phyloP scores from a whole-genome alignment of 176 grass and related monocot species.

The Olyra latifolia region DNA sequence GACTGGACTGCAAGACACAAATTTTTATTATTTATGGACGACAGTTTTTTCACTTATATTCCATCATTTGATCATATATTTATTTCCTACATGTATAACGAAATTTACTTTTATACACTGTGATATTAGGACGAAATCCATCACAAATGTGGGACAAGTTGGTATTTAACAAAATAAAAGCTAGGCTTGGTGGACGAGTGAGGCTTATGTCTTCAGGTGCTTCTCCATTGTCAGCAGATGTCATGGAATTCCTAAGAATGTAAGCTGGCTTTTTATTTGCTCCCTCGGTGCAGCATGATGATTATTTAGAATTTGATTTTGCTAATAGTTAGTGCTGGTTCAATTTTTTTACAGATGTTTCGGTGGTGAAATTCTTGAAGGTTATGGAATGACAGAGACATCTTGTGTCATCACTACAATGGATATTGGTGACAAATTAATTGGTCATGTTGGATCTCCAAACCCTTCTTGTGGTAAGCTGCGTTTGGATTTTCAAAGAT shows the following conservation, averaged over 20 bases:
- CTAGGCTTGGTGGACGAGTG: conserved; percentile 82
- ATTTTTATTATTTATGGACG: not conserved
- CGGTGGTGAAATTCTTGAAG: conserved; percentile 74
- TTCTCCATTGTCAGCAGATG: conserved; percentile 85
- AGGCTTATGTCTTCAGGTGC: conserved; percentile 86
- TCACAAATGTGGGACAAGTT: conserved; percentile 93
- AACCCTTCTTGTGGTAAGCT: conserved; percentile 82
- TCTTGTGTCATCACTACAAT: conserved; percentile 80
- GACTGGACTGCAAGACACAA: not conserved
- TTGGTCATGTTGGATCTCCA: conserved; percentile 95
- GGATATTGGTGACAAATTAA: conserved; percentile 61
- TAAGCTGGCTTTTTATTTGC: conserved; percentile 45
- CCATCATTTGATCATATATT: not conserved
- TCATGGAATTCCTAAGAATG: conserved; percentile 97
- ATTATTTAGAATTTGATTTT: conserved; percentile 31
- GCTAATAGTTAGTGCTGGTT: not conserved
- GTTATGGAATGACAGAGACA: conserved; percentile 99
- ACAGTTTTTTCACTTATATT: not conserved
- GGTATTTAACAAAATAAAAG: conserved; percentile 99
- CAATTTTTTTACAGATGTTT: conserved; percentile 72
- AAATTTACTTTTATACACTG: conserved; percentile 17
- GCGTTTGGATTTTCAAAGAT: conserved; percentile 18
- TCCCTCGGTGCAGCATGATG: conserved; percentile 31
- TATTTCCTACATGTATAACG: not conserved
- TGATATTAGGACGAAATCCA: conserved; percentile 61